A percentile compares a stretch with the other conserved stretches of the same genome.
Evolutionary conservation across 2,329 filamentous ascomycete species (phyloP).

Genomic region (Colletotrichum plurivorum): DNA sequence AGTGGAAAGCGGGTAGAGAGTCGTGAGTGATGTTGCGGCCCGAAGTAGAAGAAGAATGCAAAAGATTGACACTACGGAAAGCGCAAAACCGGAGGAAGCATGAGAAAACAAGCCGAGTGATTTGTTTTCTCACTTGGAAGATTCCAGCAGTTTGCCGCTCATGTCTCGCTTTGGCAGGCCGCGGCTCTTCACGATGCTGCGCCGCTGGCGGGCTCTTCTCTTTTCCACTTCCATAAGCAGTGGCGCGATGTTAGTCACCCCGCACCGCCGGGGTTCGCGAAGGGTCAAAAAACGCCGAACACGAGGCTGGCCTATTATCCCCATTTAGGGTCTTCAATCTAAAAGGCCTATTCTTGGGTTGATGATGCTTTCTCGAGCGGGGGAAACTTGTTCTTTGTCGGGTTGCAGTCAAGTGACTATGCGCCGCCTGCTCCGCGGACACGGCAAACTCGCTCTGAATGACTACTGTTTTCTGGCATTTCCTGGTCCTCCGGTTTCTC

Average conservation of each 20-base stretch:
- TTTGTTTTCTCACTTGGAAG: not conserved
- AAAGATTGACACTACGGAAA: no score
- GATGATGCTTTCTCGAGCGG: not conserved
- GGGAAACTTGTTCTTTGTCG: not conserved
- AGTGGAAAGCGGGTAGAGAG: no score
- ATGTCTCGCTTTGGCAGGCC: not conserved
- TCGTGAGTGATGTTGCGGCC: no score
- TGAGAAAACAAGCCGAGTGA: no score
- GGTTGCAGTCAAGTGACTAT: not conserved
- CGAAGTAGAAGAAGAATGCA: no score
- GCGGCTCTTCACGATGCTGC: conserved; percentile 8
- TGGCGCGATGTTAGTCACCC: conserved; percentile 18
- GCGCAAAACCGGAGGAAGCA: no score
- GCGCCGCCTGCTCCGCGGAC: not conserved
- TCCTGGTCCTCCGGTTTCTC: no score
- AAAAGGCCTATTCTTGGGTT: not conserved
- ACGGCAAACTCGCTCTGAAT: not conserved
- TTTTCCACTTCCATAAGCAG: conserved; percentile 10
- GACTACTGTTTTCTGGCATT: no score
- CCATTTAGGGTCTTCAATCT: not conserved
- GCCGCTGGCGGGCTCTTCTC: conserved; percentile 18
- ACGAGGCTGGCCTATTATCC: conserved; percentile 2
- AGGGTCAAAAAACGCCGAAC: conserved; percentile 20
- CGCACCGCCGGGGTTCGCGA: conserved; percentile 15
- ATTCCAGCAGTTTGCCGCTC: not conserved